Conservation (phyloP, 306 rosid genomes). For the Castanea sativa region DNA sequence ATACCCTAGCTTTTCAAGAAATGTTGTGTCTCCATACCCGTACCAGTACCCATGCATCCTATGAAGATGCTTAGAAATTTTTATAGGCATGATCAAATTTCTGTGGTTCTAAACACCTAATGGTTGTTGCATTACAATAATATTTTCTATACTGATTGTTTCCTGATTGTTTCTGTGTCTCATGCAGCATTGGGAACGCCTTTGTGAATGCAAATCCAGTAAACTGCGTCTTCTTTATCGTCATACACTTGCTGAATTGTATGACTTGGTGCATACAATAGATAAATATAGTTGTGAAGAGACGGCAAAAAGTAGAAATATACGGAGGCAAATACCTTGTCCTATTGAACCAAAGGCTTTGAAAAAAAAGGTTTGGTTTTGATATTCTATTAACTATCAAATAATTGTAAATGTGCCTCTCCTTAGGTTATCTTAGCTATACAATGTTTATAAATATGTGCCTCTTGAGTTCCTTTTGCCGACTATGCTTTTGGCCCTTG, state of each 20-base stretch:
- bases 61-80: slow-evolving; percentile 13
- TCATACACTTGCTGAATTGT: slow-evolving; percentile 79
- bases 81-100: slow-evolving; percentile 11
- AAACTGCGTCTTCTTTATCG: slow-evolving; percentile 76
- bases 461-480: background rate
- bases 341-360: slow-evolving; percentile 43
- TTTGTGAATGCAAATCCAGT: slow-evolving; percentile 86
- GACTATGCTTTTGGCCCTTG: background rate
- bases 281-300: slow-evolving; percentile 59
- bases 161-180: slow-evolving; percentile 27
- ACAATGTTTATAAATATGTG: background rate
- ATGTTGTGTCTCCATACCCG: too few relatives aligned
- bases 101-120: slow-evolving; percentile 7
- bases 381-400: background rate
- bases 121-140: background rate
- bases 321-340: slow-evolving; percentile 49
- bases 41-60: too few relatives aligned
- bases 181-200: slow-evolving; percentile 86
- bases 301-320: slow-evolving; percentile 38
- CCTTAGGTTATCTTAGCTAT: background rate
- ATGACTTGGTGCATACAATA: slow-evolving; percentile 55
- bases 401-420: background rate
- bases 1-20: too few relatives aligned
- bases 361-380: slow-evolving; percentile 63
- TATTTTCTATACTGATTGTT: slow-evolving; percentile 7